Conservation (phyloP, 169 alveolate species). For the Plasmodium berghei region DNA sequence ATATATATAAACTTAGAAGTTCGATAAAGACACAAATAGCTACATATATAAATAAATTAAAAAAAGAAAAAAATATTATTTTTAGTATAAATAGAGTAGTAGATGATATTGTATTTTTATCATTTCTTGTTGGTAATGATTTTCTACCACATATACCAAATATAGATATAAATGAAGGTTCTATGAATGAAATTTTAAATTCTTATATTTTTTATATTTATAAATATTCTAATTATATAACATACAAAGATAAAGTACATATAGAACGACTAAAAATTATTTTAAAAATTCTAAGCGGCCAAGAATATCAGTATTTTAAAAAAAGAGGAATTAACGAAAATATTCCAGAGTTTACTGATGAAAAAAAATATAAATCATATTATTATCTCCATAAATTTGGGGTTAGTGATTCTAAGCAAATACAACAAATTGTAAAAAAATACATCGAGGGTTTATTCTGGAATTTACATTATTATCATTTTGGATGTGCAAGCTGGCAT, state of each 20-base stretch:
- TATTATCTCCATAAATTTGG: constrained; percentile 83
- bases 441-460: constrained; percentile 97
- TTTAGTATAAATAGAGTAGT: constrained; percentile 87
- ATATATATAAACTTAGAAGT: constrained; percentile 51
- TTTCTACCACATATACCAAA: constrained; percentile 95
- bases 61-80: constrained; percentile 62
- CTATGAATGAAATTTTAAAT: constrained; percentile 85
- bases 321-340: constrained; percentile 77
- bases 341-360: constrained; percentile 82
- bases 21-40: constrained; percentile 73
- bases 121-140: constrained; percentile 97
- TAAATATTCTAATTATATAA: constrained; percentile 68
- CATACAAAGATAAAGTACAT: constrained; percentile 76
- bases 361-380: constrained; percentile 84
- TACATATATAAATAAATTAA: constrained; percentile 72
- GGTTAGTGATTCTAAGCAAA: constrained; percentile 82
- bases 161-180: constrained; percentile 91
- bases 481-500: constrained; percentile 96
- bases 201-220: constrained; percentile 79
- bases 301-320: constrained; percentile 33
- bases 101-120: constrained; percentile 95
- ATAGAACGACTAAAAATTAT: constrained; percentile 31
- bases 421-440: constrained; percentile 88
- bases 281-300: constrained; percentile 33
- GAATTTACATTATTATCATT: constrained; percentile 94